These are phyloP conservation scores for Pelagomonas calceolata DNA, from an alignment of 108 stramenopile species.

Conservation along the genomic window DNA sequence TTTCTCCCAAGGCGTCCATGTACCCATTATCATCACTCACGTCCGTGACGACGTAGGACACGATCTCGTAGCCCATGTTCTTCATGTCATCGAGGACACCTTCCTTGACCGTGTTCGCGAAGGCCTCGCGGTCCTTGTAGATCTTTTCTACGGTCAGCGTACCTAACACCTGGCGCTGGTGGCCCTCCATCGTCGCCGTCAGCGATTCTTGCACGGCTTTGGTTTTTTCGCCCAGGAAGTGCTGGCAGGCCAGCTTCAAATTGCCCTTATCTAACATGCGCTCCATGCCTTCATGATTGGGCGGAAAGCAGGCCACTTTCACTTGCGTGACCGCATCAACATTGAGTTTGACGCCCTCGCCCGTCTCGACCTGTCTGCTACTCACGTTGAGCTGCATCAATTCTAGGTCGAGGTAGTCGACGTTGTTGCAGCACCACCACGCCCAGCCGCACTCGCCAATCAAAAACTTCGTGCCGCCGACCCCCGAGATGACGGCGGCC, in stretches of 20 bases:
- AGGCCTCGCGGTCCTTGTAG: slow-evolving; percentile 24
- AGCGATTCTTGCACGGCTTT: background rate
- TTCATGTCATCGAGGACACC: slow-evolving; percentile 20
- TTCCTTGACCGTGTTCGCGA: slow-evolving; percentile 17
- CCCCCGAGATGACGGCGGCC: slow-evolving; percentile 13
- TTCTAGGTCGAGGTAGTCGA: slow-evolving; percentile 7
- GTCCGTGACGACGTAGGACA: slow-evolving; percentile 30
- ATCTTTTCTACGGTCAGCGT: slow-evolving; percentile 24
- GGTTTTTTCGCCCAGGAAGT: slow-evolving; percentile 14
- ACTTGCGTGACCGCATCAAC: slow-evolving; percentile 18
- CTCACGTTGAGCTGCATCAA: slow-evolving; percentile 20
- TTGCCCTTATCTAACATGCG: slow-evolving; percentile 11
- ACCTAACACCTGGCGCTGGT: slow-evolving; percentile 26
- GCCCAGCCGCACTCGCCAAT: slow-evolving; percentile 10
- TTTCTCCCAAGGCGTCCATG: slow-evolving; percentile 34
- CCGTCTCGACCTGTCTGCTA: slow-evolving; percentile 11
- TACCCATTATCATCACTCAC: slow-evolving; percentile 27
- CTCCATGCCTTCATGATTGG: background rate
- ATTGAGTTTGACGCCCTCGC: slow-evolving; percentile 12
- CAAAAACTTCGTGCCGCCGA: slow-evolving; percentile 8
- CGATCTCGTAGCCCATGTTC: slow-evolving; percentile 31
- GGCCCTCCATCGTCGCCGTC: slow-evolving; percentile 21
- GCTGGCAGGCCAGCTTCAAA: slow-evolving; percentile 21
- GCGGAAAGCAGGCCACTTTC: slow-evolving; percentile 7
- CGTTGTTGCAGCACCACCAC: slow-evolving; percentile 12